phyloP scores from a whole-genome alignment of 768 basidiomycete genomes.

The Piloderma croceum region DNA sequence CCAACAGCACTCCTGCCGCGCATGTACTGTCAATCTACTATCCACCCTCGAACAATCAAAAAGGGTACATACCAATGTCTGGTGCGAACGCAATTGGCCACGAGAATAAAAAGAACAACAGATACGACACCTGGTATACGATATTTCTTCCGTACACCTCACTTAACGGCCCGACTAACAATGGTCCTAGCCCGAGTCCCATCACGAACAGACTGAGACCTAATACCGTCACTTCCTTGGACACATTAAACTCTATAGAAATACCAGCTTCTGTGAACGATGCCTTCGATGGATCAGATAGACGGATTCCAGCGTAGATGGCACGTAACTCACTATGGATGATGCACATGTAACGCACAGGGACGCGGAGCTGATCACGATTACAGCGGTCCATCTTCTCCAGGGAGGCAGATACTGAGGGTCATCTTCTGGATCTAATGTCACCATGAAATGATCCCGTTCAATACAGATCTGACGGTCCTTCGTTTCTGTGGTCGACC shows the following conservation, averaged over 20 bases:
- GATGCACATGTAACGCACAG: slow-evolving; percentile 52
- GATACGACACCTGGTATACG: slow-evolving; percentile 59
- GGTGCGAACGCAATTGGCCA: slow-evolving; percentile 74
- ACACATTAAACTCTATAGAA: not conserved
- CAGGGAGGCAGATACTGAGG: slow-evolving; percentile 35
- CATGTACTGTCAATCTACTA: not conserved
- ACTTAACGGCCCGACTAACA: slow-evolving; percentile 32
- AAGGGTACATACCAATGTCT: slow-evolving; percentile 43
- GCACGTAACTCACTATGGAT: slow-evolving; percentile 40
- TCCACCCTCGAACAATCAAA: not conserved
- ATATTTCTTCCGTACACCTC: slow-evolving; percentile 62
- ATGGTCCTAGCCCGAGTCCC: slow-evolving; percentile 33
- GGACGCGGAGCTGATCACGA: slow-evolving; percentile 41
- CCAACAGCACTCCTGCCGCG: slow-evolving; percentile 49
- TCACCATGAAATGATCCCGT: no score
- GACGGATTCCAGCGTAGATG: not conserved
- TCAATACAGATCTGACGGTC: no score
- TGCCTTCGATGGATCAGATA: slow-evolving; percentile 32
- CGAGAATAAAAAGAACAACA: slow-evolving; percentile 54
- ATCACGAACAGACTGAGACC: slow-evolving; percentile 29
- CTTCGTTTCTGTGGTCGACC: no score
- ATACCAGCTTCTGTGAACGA: slow-evolving; percentile 54
- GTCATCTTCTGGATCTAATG: slow-evolving; percentile 36
- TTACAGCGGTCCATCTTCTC: slow-evolving; percentile 45
- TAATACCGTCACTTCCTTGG: not conserved